Evolutionary conservation across 2,329 filamentous ascomycete genomes (phyloP).

Genomic region (Lithohypha guttulata): DNA sequence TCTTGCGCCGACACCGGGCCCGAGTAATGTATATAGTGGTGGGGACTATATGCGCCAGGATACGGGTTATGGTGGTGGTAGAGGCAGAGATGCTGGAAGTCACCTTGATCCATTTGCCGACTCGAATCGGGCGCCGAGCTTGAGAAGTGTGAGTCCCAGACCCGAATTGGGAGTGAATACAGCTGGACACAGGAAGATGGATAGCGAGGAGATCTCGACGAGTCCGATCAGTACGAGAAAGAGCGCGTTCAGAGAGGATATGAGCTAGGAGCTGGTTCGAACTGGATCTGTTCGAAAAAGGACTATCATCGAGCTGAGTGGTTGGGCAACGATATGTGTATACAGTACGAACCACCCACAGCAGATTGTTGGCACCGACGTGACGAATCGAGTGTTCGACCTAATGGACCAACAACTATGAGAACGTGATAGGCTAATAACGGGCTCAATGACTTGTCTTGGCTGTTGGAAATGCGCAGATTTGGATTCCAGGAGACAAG

Average conservation of each 20-base stretch:
- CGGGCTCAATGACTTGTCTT: too few relatives aligned
- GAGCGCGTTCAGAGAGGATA: conserved; percentile 20
- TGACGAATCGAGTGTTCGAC: too few relatives aligned
- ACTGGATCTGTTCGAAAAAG: neutral
- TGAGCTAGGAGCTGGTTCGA: neutral
- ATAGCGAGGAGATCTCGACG: conserved; percentile 21
- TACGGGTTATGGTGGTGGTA: conserved; percentile 27
- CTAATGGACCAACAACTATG: too few relatives aligned
- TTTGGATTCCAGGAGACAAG: too few relatives aligned
- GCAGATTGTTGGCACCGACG: too few relatives aligned
- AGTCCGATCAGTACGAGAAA: conserved; percentile 22
- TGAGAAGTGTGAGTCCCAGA: conserved; percentile 63
- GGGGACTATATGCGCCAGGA: conserved; percentile 31
- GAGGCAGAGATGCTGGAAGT: conserved; percentile 35
- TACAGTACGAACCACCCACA: too few relatives aligned
- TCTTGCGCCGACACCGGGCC: conserved; percentile 28
- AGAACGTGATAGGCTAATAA: too few relatives aligned
- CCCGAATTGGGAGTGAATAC: conserved; percentile 46
- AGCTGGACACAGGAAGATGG: conserved; percentile 26
- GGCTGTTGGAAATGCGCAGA: too few relatives aligned
- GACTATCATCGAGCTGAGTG: too few relatives aligned
- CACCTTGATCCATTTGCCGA: conserved; percentile 61
- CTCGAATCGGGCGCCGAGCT: conserved; percentile 50
- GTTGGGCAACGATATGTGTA: too few relatives aligned
- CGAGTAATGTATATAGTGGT: conserved; percentile 22